Evolutionary conservation across 148 eudicot genomes (phyloP), one percentile per base, ranked within the genome.

Genomic region (Spergularia bocconei): DNA sequence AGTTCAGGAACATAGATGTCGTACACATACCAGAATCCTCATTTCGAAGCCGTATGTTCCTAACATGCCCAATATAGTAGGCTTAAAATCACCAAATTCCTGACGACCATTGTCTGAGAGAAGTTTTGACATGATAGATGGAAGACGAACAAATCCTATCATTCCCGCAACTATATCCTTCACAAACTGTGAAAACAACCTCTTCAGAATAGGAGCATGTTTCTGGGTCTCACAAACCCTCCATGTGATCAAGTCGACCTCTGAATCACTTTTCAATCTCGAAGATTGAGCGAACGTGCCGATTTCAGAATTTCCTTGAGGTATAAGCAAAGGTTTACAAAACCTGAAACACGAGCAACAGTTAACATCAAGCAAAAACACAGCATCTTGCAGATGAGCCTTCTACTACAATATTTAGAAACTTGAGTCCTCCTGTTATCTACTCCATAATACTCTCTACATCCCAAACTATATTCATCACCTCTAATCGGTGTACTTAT

Each of bases 31-130:
- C 96, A 94, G 82, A 79, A 94, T 91, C 79, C 86, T 85, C 80
- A 91, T 90, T 77, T 94, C 98, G 75, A 94, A 94, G 77, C 92
- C 93, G 76, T 94, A 94, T 61, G 90, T 90, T 76, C 97, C 98
- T 75, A 94, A 93, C 96, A 94, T 92, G 80, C 93, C 97, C 82
- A 94, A 63, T 67, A 94, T 94, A 33, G 97, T 92, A 63, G 84
- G 89, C 82, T 92, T 94, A 65, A 91, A 91, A 87, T 92, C 97
- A 82, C 98, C 98, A 82, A 94, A 94, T 80, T 94, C 98, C 83
- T 92, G 98, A 79, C 82, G 79, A 41, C 93, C 88, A 75, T 90
- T 91, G 75, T 94, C 98, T 64, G 96, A 86, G 60, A 94, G 90
- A 65, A 94, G 96, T 68, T 94, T 94, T 63, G 85, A 74, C 96